Evolutionary conservation across 371 early-diverging fungal species (phyloP), one percentile per base, ranked within the genome.

Genomic region (Circinella umbellata): DNA sequence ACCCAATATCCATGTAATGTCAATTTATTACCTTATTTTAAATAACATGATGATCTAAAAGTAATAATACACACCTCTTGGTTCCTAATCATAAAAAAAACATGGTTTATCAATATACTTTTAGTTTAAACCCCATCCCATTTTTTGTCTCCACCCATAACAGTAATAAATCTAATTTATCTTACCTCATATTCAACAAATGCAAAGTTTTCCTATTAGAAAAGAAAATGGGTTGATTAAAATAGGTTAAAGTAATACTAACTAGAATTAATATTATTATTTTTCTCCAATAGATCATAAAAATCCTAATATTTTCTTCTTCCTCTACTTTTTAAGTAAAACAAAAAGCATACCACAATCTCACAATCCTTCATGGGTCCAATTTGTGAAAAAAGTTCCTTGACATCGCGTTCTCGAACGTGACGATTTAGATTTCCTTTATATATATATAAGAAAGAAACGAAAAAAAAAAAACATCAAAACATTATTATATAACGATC

Each of bases 391-490:
- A 82, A 82, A 6, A 79, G 66, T 69, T 73, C 74, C 67, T 70
- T 76, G 10, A 82, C 53, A 39, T 82, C 82, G 49, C 70, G 73
- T 55, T 77, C 78, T 61, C 80, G 77, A 48, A 77, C 82, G 46
- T 79, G 72, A 20, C 76, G 79, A 66, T 73, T 76, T 49, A 82
- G 68, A 37, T 76, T 73, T 14, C 82, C 82, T 82, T 61, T 13
- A 34, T 27, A 27, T 27, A 27, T 27, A 27, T 27, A 27, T 27
- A 27, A 27, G 2, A 27, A 27, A 27, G 54, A 20, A n/a, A 48
- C 7, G 27, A 42, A 46, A 4, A 6, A 47, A 47, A 9, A 47
- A 15, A 47, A 47, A 1, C 47, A 47, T 47, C 47, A 27, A 27
- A 27, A 27, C 1, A 27, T 27, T 27, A 27, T 27, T 27, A 27